Base-by-base conservation (phyloP, 495 filamentous ascomycete genomes). In the Penicillium parvum region DNA sequence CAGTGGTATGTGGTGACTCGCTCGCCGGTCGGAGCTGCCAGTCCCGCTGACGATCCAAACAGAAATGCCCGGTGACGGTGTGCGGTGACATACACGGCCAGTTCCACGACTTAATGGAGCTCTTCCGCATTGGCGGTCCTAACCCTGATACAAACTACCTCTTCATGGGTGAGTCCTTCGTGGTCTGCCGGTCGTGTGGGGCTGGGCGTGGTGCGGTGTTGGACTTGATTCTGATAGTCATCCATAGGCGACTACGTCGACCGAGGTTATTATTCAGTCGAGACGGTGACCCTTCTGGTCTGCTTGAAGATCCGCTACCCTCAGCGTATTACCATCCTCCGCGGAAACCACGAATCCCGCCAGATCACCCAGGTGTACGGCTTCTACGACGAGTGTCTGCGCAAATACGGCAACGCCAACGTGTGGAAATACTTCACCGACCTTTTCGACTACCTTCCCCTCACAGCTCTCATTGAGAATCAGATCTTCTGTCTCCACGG, bases 391-490 rank as follows among this genome's bases (percentile, higher is more conserved):
- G 90, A 96, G 62, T 96, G 90, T 63, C 78, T 96, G 37, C 85
- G 90, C 58, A 96, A 96, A 75, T 96, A 96, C 58, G 90, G 90
- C 68, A 96, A 95, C 62, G 92, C 92, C 49, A 97, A 96, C 61
- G 92, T 98, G 51, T 98, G 92, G 92, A 96, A 96, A 77, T 96
- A 86, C 73, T 98, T 97, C 68, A 97, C 92, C 55, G 92, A 98
- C 64, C 82, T 98, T 23, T 97, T 98, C 74, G 92, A 98, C 72
- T 98, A 90, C 71, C 88, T 98, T 28, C 92, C 92, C 50, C 83
- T 98, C 61, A 98, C 92, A 49, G 92, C 92, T 46, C 80, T 98
- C 49, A 98, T 98, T 72, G 91, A 98, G 71, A 96, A 96, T 71
- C 92, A 98, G 75, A 98, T 98, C 66, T 98, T 98, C 81, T 98